Percentiles rank a stretch among this genome's conserved stretches.
phyloP scores from a whole-genome alignment of 495 filamentous ascomycete genomes.

The Staphylotrichum tortipilum region DNA sequence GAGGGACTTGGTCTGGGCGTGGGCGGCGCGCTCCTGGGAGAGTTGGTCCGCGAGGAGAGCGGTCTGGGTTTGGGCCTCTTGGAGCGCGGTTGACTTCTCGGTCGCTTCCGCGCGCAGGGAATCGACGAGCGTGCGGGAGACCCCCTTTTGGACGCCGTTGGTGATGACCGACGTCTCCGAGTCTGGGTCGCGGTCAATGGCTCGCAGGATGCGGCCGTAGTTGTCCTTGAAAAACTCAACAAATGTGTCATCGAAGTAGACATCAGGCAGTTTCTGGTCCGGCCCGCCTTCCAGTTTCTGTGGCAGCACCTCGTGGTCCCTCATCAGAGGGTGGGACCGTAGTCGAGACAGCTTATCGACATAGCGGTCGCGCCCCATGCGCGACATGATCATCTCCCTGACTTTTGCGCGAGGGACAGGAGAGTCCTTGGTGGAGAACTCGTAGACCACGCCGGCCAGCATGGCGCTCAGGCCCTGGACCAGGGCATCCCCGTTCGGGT shows the following conservation, averaged over 20 bases:
- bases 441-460: slow-evolving; percentile 82
- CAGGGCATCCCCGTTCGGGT: slow-evolving; percentile 56
- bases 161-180: slow-evolving; percentile 70
- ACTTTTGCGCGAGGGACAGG: slow-evolving; percentile 77
- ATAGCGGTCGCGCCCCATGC: slow-evolving; percentile 80
- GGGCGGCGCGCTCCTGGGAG: slow-evolving; percentile 68
- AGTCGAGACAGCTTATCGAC: slow-evolving; percentile 75
- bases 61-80: slow-evolving; percentile 58
- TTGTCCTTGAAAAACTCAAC: slow-evolving; percentile 95
- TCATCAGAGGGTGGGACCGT: slow-evolving; percentile 69
- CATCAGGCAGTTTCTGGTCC: slow-evolving; percentile 61
- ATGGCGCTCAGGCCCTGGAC: slow-evolving; percentile 76
- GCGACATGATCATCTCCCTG: slow-evolving; percentile 68
- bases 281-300: slow-evolving; percentile 52
- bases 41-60: slow-evolving; percentile 61
- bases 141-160: slow-evolving; percentile 72
- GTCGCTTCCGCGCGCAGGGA: slow-evolving; percentile 68
- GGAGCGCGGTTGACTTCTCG: slow-evolving; percentile 58
- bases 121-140: slow-evolving; percentile 78
- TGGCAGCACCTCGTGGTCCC: slow-evolving; percentile 84
- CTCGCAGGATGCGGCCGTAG: slow-evolving; percentile 74
- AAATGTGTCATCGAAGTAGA: slow-evolving; percentile 79
- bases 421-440: slow-evolving; percentile 96
- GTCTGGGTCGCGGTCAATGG: slow-evolving; percentile 86
- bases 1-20: slow-evolving; percentile 62